Evolutionary conservation across 257 asterid species (phyloP).

Genomic region (Solanum paucissectum): DNA sequence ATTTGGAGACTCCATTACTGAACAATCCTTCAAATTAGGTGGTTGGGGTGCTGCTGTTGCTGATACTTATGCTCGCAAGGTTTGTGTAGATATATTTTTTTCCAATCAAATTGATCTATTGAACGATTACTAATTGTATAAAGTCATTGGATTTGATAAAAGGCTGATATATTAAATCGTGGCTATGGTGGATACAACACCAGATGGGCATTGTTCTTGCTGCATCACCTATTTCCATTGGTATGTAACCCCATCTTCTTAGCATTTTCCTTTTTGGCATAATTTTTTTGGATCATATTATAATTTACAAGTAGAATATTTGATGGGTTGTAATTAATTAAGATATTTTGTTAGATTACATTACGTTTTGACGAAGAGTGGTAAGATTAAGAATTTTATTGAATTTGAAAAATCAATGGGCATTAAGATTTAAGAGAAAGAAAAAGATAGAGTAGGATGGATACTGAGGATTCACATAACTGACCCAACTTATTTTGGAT

Average conservation of each 20-base stretch:
- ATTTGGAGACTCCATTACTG: constrained; percentile 89
- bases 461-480: not conserved
- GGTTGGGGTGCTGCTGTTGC: constrained; percentile 97
- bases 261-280: not conserved
- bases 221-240: constrained; percentile 73
- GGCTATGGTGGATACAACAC: constrained; percentile 97
- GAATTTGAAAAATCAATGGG: no score
- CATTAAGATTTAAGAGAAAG: no score
- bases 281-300: not conserved
- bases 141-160: not conserved
- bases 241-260: constrained; percentile 13
- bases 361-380: not conserved
- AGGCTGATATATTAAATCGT: constrained; percentile 82
- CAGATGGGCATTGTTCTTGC: constrained; percentile 85
- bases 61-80: constrained; percentile 72
- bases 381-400: not conserved
- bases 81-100: not conserved
- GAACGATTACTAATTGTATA: not conserved
- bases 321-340: not conserved
- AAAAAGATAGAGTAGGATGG: not conserved
- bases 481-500: not conserved
- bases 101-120: not conserved
- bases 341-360: not conserved
- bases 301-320: not conserved
- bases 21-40: constrained; percentile 60